A percentile compares a stretch with the other conserved stretches of the same genome.
These are phyloP conservation scores for Magnusiomyces ingens DNA, from an alignment of 1,139 yeast species.

Conservation along the genomic window DNA sequence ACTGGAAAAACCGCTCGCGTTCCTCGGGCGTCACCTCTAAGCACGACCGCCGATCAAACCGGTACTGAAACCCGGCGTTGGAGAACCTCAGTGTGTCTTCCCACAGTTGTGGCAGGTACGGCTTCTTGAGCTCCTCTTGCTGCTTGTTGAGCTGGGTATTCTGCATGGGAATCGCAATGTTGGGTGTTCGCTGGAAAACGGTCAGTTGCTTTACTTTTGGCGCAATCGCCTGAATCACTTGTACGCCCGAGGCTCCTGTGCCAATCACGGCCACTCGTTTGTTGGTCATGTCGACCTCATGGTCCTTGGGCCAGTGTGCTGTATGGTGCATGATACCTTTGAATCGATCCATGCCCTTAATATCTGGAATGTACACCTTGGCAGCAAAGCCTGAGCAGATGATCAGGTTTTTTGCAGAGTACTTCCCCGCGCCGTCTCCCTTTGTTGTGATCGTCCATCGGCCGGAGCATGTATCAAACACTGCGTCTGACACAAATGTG, in stretches of 20 bases:
- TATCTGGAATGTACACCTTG: slow-evolving; percentile 25
- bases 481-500: slow-evolving; percentile 32
- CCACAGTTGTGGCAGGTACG: slow-evolving; percentile 17
- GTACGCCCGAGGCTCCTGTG: slow-evolving; percentile 44
- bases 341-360: slow-evolving; percentile 36
- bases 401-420: slow-evolving; percentile 32
- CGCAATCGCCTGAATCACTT: slow-evolving; percentile 26
- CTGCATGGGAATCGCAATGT: slow-evolving; percentile 26
- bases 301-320: slow-evolving; percentile 41
- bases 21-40: slow-evolving; percentile 22
- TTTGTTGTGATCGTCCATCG: slow-evolving; percentile 38
- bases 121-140: slow-evolving; percentile 15
- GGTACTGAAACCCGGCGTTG: slow-evolving; percentile 18
- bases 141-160: slow-evolving; percentile 17
- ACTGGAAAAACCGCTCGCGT: slow-evolving; percentile 22
- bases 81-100: slow-evolving; percentile 25
- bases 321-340: slow-evolving; percentile 45
- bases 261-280: slow-evolving; percentile 39
- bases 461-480: slow-evolving; percentile 33
- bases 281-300: slow-evolving; percentile 33
- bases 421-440: slow-evolving; percentile 10
- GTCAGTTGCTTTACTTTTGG: slow-evolving; percentile 18
- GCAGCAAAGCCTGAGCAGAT: slow-evolving; percentile 33
- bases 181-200: slow-evolving; percentile 29
- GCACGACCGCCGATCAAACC: slow-evolving; percentile 7